Evolutionary conservation across 75 land plant species (phyloP), one percentile per base, ranked within the genome.

Genomic region (Larix kaempferi): DNA sequence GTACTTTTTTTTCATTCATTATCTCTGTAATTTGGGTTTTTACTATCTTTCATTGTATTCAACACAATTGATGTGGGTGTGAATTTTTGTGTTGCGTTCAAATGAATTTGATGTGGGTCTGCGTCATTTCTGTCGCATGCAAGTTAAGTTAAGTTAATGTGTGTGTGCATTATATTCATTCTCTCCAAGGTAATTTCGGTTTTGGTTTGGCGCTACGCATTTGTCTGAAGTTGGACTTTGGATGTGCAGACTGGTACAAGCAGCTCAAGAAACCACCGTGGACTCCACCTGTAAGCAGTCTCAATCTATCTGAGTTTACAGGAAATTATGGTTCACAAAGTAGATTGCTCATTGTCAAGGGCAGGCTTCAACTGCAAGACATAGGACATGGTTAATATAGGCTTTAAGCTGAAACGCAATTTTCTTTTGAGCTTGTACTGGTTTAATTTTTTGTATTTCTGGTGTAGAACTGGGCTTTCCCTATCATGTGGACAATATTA

Each of bases 251-350:
- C 6, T 86, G 88, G 88, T 86, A 86, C 77, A 84, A 80, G 37
- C 71, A 84, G 62, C 73, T 86, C 73, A 84, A 84, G 71, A 86
- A 84, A 82, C 83, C 88, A 25, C 60, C 86, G 56, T 86, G 88
- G 88, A 86, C 88, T 37, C 88, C 88, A 66, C 88, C 88, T 55
- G 86, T 86, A 84, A 63, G 69, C 56, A 78, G 7, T 44, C 27
- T 75, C 57, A 71, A 55, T 74, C 17, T 17, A 25, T 25, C 23
- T 6, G 22, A 1, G 37, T 17, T 29, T 11, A 23, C 29, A 26
- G 26, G 66, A 63, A 63, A 63, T 63, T 16, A 63, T 4, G 66
- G 27, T 63, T 63, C 29, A 11, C 14, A 63, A 35, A 63, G 35
- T 12, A 29, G 66, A 15, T 15, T 15, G 67, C 21, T 29, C 29